Base-by-base conservation (phyloP, 257 asterid genomes). In the Solanum commersonii region DNA sequence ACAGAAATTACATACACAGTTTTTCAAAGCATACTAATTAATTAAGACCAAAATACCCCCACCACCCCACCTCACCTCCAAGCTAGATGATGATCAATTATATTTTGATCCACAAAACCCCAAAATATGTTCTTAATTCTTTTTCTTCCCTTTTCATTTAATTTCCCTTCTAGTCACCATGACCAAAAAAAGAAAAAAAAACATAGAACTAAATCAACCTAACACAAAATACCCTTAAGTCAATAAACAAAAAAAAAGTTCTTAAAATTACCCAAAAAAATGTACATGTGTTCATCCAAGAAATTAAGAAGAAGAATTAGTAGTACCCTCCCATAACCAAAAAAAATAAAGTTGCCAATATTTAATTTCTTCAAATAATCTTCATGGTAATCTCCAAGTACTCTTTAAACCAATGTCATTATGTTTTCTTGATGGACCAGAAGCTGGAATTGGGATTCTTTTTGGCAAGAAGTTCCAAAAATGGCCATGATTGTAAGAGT, bases 341-440 rank as follows among this genome's bases (percentile, higher is more conserved):
- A 79, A 44, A 8, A 13, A 78, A 25, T 14, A 23, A 72, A 6
- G n/a, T 13, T 0, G 3, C 40, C 63, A 44, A 22, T 82, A 82
- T 29, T 46, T 82, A 52, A 46, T 10, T 49, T 81, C 16, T 13
- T 78, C 8, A 42, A 59, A 15, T 79, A 3, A 18, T 5, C 63
- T 44, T 79, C 18, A 79, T 34, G 98, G 98, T 29, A 46, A 87
- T 89, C 92, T 92, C 94, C 93, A 91, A 27, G 27, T 27, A 42
- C 46, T 91, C 85, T 92, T 95, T 4, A 95, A 90, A 87, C 97
- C 98, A 33, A 95, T 93, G 70, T 92, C 93, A 40, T 95, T 93
- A 92, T 95, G 98, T 72, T 93, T 95, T 88, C 96, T 92, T 4
- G 97, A 95, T 0, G 98, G 98, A 38, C 92, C 97, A 0, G 98